A percentile compares a stretch with the other conserved stretches of the same genome.
phyloP scores from a whole-genome alignment of 164 flowering plant species.

The Nymphaea thermarum region DNA sequence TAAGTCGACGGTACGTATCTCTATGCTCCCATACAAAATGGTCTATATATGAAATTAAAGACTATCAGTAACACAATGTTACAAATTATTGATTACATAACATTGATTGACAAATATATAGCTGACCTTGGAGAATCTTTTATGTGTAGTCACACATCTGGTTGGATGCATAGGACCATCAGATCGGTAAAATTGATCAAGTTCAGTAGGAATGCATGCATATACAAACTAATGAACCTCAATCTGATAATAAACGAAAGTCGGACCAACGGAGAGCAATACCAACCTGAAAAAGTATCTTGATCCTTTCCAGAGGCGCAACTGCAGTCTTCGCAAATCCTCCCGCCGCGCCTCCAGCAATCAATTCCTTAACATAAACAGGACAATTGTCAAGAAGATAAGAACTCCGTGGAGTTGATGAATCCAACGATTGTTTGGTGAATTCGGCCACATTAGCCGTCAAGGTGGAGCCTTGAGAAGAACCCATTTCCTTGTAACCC shows the following conservation, averaged over 20 bases:
- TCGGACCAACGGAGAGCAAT: neutral
- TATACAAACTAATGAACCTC: no score
- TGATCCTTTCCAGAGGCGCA: conserved; percentile 76
- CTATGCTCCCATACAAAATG: no score
- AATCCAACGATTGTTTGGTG: conserved; percentile 18
- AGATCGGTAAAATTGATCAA: no score
- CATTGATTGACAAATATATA: no score
- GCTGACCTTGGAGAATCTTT: no score
- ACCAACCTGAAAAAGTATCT: conserved; percentile 78
- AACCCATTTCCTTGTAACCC: conserved; percentile 34
- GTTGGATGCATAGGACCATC: no score
- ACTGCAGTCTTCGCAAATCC: conserved; percentile 81
- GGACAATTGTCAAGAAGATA: conserved; percentile 49
- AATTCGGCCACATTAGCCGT: conserved; percentile 57
- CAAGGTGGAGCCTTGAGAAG: conserved; percentile 52
- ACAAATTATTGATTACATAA: no score
- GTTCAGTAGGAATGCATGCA: no score
- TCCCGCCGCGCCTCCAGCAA: conserved; percentile 94
- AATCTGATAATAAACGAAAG: neutral
- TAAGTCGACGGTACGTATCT: no score
- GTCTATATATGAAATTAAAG: no score
- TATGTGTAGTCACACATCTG: no score
- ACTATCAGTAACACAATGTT: no score
- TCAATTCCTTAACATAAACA: conserved; percentile 72
- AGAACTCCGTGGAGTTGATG: conserved; percentile 25